Evolutionary conservation across 2,329 filamentous ascomycete species (phyloP).

Genomic region (Gaeumannomyces sp.): DNA sequence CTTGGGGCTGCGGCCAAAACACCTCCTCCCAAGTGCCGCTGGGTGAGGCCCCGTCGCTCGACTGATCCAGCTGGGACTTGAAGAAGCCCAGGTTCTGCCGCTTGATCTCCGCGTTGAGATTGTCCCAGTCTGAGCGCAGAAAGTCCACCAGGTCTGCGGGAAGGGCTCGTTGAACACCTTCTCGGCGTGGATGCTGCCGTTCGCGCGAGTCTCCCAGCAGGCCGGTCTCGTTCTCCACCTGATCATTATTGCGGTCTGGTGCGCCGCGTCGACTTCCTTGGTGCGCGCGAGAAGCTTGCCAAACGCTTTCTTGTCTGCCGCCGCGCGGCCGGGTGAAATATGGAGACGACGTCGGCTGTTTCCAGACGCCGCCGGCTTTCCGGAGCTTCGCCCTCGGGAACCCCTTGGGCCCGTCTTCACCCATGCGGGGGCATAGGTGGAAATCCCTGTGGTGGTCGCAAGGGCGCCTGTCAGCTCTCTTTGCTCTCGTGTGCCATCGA

Average conservation of each 20-base stretch:
- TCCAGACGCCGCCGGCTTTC: constrained; percentile 20
- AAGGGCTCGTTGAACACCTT: constrained; percentile 29
- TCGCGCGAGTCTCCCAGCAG: constrained; percentile 45
- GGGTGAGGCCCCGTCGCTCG: not conserved
- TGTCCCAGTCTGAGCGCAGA: constrained; percentile 9
- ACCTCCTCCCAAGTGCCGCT: constrained; percentile 21
- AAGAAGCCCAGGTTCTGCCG: constrained; percentile 12
- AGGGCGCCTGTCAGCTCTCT: not conserved
- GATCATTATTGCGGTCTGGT: constrained; percentile 50
- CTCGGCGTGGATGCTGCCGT: constrained; percentile 35
- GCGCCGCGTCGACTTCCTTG: constrained; percentile 35
- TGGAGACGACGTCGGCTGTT: constrained; percentile 23
- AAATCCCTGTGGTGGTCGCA: constrained; percentile 9
- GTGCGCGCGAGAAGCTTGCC: constrained; percentile 25
- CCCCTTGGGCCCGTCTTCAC: constrained; percentile 21
- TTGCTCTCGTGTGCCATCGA: not conserved
- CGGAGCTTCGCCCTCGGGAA: constrained; percentile 23
- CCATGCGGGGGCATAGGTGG: constrained; percentile 21
- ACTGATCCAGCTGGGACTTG: not conserved
- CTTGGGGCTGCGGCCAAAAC: constrained; percentile 21
- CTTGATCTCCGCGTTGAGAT: constrained; percentile 16
- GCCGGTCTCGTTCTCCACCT: constrained; percentile 51
- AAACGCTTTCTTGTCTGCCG: constrained; percentile 24
- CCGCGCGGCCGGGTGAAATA: constrained; percentile 18
- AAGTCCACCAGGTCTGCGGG: constrained; percentile 17